Evolutionary conservation across 2,329 filamentous ascomycete species (phyloP), one percentile per base, ranked within the genome.

Genomic region (Xylariaceae sp.): DNA sequence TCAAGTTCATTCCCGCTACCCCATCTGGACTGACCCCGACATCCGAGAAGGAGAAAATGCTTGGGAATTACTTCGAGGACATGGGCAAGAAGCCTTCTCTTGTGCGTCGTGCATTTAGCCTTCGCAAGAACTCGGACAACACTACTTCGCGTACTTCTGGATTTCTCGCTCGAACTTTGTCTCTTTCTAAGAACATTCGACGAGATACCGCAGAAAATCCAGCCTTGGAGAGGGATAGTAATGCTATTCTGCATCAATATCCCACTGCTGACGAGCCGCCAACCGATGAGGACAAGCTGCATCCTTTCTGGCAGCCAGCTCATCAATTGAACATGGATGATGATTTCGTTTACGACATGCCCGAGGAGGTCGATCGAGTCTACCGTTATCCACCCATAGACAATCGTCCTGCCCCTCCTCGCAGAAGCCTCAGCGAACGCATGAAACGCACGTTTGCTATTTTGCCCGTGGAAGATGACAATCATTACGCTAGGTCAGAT

Each of bases 1-100:
- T 83, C 51, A 73, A 78, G 42, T 78, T 83, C 45, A 83, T 79
- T 26, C 79, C 79, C 1, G 78, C 79, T 19, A 83, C 79, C 0
- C 79, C 79, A 3, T 81, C 78, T 2, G 79, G 74, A 2, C 54
- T 75, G 33, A 81, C 78, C 2, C 78, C 79, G 9, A 65, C 71
- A 2, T 54, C 68, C 2, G 78, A 81, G 47, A 73, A 69, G 52
- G 65, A 73, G 41, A 65, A 65, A 18, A 71, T 71, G 50, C 59
- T 77, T 17, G 77, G 77, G 1, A 79, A 76, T 46, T 76, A 73
- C 38, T 74, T 73, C 38, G 74, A 76, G 19, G 64, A 71, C 18
- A 61, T 64, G 2, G 66, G 64, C 13, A 68, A 70, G 41, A 69
- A 69, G 38, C 71, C 73, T 3, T 81, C 79, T 2, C 56, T 79